phyloP scores from a whole-genome alignment of 305 asterid genomes.

The Rubia peregrina region DNA sequence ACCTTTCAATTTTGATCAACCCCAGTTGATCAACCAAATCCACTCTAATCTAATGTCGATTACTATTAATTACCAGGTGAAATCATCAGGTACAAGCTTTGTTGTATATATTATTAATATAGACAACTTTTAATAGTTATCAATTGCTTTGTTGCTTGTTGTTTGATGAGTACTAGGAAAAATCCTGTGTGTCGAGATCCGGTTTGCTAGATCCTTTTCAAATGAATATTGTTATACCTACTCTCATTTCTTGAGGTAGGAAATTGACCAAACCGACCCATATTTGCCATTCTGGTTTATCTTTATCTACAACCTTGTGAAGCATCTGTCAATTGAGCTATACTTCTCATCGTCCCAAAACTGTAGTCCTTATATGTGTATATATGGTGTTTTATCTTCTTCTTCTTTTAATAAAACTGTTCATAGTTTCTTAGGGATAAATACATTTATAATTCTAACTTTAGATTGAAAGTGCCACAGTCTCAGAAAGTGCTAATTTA shows the following conservation, averaged over 20 bases:
- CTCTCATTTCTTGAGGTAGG: background rate
- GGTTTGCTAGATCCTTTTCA: background rate
- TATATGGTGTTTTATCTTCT: too few species aligned
- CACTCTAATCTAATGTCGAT: background rate
- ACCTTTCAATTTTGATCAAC: too few species aligned
- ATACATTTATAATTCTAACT: too few species aligned
- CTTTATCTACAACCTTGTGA: background rate
- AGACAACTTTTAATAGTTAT: background rate
- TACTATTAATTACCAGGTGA: background rate
- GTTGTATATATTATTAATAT: background rate
- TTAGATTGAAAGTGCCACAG: too few species aligned
- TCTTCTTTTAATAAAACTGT: too few species aligned
- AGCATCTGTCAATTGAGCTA: background rate
- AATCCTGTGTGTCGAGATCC: background rate
- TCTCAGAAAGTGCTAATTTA: too few species aligned
- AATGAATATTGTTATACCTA: background rate
- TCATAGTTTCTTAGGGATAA: too few species aligned
- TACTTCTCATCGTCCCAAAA: background rate
- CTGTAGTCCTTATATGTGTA: background rate
- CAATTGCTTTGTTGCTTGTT: conserved; percentile 3
- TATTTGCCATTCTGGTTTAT: background rate
- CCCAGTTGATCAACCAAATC: background rate
- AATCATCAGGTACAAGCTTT: background rate
- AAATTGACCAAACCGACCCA: background rate
- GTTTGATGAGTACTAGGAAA: conserved; percentile 3